Conservation (phyloP, 257 asterid genomes). For the Solanum bukasovii region DNA sequence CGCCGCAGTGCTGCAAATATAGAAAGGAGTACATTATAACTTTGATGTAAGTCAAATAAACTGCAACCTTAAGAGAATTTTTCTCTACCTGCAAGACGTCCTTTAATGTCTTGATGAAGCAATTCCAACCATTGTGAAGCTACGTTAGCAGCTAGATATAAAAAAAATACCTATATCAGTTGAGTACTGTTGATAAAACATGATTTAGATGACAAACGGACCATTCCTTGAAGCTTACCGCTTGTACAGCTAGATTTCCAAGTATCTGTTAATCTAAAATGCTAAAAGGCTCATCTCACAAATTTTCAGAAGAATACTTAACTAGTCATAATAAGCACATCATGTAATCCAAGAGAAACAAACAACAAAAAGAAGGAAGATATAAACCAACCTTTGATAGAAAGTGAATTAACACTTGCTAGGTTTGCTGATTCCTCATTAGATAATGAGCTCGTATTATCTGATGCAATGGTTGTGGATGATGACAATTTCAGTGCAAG, state of each 20-base stretch:
- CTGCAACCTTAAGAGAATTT: not conserved
- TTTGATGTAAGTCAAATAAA: not conserved
- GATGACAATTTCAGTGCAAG: slow-evolving; percentile 51
- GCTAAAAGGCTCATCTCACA: not conserved
- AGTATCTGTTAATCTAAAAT: not conserved
- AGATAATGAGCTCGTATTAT: slow-evolving; percentile 45
- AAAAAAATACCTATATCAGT: not conserved
- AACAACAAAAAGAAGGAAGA: not conserved
- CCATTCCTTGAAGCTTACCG: not conserved
- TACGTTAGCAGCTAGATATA: slow-evolving; percentile 10
- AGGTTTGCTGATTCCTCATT: slow-evolving; percentile 55
- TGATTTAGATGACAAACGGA: not conserved
- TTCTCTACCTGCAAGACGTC: slow-evolving; percentile 73
- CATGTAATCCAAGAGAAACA: not conserved
- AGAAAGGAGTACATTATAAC: not conserved
- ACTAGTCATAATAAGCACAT: not conserved
- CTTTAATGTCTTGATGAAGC: slow-evolving; percentile 72
- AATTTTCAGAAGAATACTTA: not conserved
- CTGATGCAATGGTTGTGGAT: slow-evolving; percentile 30
- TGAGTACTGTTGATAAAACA: not conserved
- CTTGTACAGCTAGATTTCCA: not conserved
- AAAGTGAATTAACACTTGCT: slow-evolving; percentile 57
- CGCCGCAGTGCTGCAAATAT: slow-evolving; percentile 59
- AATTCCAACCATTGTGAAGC: slow-evolving; percentile 98
- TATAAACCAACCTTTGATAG: slow-evolving; percentile 48